Evolutionary conservation across 2,329 filamentous ascomycete species (phyloP), one percentile per base, ranked within the genome.

Genomic region (Alternaria ventricosa): DNA sequence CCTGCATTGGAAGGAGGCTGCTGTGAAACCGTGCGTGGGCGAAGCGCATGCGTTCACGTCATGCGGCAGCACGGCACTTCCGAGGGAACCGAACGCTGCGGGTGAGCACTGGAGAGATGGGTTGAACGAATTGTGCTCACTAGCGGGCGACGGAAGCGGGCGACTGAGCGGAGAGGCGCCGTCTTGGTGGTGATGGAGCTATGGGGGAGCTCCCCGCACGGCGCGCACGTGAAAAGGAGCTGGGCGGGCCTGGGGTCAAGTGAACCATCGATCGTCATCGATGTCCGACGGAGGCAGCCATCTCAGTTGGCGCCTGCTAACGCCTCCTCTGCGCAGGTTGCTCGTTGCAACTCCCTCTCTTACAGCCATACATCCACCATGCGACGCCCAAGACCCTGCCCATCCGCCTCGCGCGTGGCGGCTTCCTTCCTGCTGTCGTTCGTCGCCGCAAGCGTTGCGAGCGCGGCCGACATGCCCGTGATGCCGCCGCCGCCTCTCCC

Each of bases 391-490:
- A 68, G 57, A 13, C 54, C 64, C 46, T 79, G 76, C 81, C 81
- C 78, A 70, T 91, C 90, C 73, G 83, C 87, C 58, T 85, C 85
- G 79, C 87, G 86, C 81, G 86, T 91, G 70, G 90, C 90, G 13
- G 86, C 88, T 57, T 83, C 84, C 46, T 78, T 91, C 51, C 81
- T 93, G 63, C 81, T 93, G 66, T 90, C 89, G 23, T 89, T 92
- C 80, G 86, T 93, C 57, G 88, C 89, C 69, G 80, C 89, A 43
- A 41, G 57, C 57, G 45, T 46, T 72, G 84, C 86, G 20, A 82
- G 61, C 50, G 74, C 75, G 80, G 61, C 80, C 5, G 72, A 77
- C 60, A 60, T 75, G 41, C 75, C 75, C 60, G 66, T 77, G 13
- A 60, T 78, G 22, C 68, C 61, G 27, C 66, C 71, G 28, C 72